Conservation (phyloP, 352 stramenopile species). For the Pythium sp. region DNA sequence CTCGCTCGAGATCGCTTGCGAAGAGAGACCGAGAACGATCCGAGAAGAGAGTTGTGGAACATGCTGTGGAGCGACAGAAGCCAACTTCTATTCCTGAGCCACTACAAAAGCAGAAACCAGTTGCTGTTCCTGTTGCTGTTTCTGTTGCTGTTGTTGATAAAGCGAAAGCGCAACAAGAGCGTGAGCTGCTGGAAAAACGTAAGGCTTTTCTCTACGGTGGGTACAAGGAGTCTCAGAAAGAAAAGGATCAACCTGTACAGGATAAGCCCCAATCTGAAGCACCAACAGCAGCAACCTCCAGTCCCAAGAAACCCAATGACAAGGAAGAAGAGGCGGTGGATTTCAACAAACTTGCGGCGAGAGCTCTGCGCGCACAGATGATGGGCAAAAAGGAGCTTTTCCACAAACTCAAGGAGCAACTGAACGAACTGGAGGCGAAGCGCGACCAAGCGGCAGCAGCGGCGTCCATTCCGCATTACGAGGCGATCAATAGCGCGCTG, state of each 20-base stretch:
- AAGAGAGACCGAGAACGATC: constrained; percentile 1
- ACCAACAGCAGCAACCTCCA: not conserved
- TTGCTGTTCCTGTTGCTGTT: not conserved
- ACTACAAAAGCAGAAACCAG: constrained; percentile 15
- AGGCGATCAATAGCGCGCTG: constrained; percentile 52
- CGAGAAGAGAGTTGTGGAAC: not conserved
- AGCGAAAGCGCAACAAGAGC: constrained; percentile 30
- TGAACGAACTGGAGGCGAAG: constrained; percentile 78
- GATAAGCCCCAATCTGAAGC: too few relatives aligned
- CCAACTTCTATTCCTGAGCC: constrained; percentile 1
- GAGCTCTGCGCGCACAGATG: constrained; percentile 78
- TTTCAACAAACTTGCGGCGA: constrained; percentile 80
- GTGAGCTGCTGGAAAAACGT: constrained; percentile 40
- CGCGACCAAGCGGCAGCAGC: constrained; percentile 39
- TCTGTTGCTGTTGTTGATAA: constrained; percentile 20
- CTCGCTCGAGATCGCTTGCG: constrained; percentile 25
- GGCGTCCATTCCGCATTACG: constrained; percentile 50
- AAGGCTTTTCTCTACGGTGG: constrained; percentile 67
- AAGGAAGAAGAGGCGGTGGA: constrained; percentile 34
- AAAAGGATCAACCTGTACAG: not conserved
- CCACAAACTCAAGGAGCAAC: constrained; percentile 63
- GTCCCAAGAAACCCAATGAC: not conserved
- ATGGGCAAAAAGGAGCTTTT: constrained; percentile 78
- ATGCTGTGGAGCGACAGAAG: not conserved
- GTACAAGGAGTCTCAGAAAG: constrained; percentile 8